Evolutionary conservation across 1,139 yeast species (phyloP).

Genomic region (Ogataea hybrid): DNA sequence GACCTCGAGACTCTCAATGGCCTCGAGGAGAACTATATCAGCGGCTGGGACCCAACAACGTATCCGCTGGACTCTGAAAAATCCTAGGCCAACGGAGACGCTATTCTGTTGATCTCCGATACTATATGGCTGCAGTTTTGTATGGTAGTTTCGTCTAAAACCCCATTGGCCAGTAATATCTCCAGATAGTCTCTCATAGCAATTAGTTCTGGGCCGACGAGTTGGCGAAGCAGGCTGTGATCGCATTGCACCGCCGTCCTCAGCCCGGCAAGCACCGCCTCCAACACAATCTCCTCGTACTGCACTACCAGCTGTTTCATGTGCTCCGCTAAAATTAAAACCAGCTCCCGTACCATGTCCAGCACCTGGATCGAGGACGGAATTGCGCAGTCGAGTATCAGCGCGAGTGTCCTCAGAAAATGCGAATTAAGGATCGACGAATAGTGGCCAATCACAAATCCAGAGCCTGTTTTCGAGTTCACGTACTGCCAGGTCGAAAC

Average conservation of each 20-base stretch:
- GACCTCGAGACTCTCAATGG: conserved; percentile 27
- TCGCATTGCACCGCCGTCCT: conserved; percentile 3
- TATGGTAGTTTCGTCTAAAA: background rate
- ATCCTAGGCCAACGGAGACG: background rate
- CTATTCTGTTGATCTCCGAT: background rate
- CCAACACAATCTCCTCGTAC: conserved; percentile 12
- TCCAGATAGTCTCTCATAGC: background rate
- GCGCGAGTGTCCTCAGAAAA: conserved; percentile 54
- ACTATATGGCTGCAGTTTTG: background rate
- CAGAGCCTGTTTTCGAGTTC: conserved; percentile 23
- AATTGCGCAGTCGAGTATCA: conserved; percentile 55
- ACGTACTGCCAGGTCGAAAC: conserved; percentile 52
- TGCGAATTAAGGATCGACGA: conserved; percentile 57
- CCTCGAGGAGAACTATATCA: conserved; percentile 22
- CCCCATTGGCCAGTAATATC: conserved; percentile 2
- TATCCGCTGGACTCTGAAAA: conserved; percentile 27
- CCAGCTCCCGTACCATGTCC: conserved; percentile 58
- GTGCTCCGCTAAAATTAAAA: conserved; percentile 34
- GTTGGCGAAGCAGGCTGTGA: background rate
- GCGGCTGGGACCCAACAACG: conserved; percentile 33
- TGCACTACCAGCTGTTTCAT: conserved; percentile 6
- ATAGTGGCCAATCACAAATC: conserved; percentile 51
- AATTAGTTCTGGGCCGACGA: background rate
- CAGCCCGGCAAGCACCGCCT: conserved; percentile 12
- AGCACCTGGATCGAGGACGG: conserved; percentile 49